phyloP scores from a whole-genome alignment of 2,329 filamentous ascomycete species.

The Pseudogymnoascus sp. region DNA sequence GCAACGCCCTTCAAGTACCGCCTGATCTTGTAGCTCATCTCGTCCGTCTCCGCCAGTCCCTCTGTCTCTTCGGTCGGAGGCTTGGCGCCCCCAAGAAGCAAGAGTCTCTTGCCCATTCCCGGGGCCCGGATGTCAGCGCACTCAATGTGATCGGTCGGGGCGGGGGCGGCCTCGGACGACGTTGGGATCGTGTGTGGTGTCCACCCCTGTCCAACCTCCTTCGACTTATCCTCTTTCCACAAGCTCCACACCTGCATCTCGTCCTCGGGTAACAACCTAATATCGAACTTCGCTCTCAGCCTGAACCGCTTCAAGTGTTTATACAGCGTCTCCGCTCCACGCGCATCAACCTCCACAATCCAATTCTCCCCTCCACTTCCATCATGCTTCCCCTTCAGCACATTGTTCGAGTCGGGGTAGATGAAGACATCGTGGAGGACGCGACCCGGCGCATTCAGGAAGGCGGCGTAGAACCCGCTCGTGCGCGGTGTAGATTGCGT shows the following conservation, averaged over 20 bases:
- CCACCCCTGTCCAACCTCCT: conserved; percentile 11
- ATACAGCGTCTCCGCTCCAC: conserved; percentile 52
- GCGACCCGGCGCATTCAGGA: conserved; percentile 77
- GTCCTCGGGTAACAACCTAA: conserved; percentile 55
- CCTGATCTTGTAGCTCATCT: conserved; percentile 62
- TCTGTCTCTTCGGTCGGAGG: conserved; percentile 29
- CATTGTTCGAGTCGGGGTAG: conserved; percentile 50
- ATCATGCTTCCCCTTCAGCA: conserved; percentile 15
- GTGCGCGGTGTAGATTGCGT: conserved; percentile 23
- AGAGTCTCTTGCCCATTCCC: conserved; percentile 45
- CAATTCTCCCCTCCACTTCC: conserved; percentile 41
- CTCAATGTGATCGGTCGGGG: conserved; percentile 17
- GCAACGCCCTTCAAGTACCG: conserved; percentile 74
- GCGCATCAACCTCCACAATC: conserved; percentile 74
- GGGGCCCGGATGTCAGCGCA: conserved; percentile 45
- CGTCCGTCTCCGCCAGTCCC: conserved; percentile 37
- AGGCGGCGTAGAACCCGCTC: conserved; percentile 67
- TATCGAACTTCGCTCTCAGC: conserved; percentile 67
- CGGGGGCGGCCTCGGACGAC: background rate
- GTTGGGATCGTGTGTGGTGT: conserved; percentile 14
- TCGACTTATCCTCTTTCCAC: conserved; percentile 55
- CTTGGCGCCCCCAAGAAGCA: conserved; percentile 31
- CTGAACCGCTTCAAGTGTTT: conserved; percentile 80
- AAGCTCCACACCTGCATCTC: conserved; percentile 64
- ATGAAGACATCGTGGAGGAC: conserved; percentile 86